phyloP scores from a whole-genome alignment of 768 basidiomycete species.

The Rhodotorula toruloides region DNA sequence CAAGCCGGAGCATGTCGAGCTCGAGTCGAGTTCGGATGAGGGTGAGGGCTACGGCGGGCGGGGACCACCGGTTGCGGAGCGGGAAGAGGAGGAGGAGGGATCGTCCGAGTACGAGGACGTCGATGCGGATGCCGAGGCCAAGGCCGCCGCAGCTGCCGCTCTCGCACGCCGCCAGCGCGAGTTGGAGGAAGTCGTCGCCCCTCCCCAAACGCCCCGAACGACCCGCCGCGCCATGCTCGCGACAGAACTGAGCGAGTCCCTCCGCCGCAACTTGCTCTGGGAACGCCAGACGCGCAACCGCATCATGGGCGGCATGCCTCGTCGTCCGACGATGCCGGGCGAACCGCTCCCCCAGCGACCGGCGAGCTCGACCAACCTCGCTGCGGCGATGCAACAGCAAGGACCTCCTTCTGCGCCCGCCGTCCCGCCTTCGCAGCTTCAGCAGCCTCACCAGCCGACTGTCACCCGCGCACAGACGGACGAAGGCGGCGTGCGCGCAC shows the following conservation, averaged over 20 bases:
- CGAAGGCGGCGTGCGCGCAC: conserved; percentile 10
- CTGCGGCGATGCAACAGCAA: background rate
- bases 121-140: background rate
- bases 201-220: conserved; percentile 71
- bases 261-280: conserved; percentile 76
- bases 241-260: conserved; percentile 76
- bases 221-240: conserved; percentile 77
- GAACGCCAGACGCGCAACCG: conserved; percentile 49
- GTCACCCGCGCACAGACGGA: background rate
- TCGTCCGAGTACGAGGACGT: conserved; percentile 17
- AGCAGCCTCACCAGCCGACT: too few relatives aligned
- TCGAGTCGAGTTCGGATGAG: conserved; percentile 40
- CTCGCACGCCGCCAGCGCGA: conserved; percentile 27
- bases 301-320: conserved; percentile 34
- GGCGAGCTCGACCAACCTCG: conserved; percentile 1
- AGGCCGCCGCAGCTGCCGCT: conserved; percentile 16
- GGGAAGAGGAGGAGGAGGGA: background rate
- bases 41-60: conserved; percentile 25
- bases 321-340: conserved; percentile 11
- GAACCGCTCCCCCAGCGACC: conserved; percentile 21
- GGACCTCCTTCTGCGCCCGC: background rate
- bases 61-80: background rate
- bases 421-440: background rate
- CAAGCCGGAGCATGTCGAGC: conserved; percentile 40
- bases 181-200: conserved; percentile 51